Base-by-base conservation (phyloP, 257 asterid genomes). In the Parsonsia alboflavescens region DNA sequence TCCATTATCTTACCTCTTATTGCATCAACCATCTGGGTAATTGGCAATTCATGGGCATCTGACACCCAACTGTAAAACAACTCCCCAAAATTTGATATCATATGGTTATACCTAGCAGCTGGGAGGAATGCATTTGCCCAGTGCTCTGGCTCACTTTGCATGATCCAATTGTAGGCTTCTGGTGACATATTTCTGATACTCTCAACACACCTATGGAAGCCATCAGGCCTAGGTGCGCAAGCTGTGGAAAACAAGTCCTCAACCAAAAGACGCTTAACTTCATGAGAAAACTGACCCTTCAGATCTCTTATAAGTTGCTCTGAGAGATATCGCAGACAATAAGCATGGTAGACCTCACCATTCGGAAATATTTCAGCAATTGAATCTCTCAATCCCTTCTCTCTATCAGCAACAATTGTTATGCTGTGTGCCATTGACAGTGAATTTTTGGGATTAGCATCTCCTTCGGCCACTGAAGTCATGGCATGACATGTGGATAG, bases 31-130 rank as follows among this genome's bases (percentile, higher is more conserved):
- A 95, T 87, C 78, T 92, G 99, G 13, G 96, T 95, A 71, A 92
- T 95, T 68, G 99, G 99, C 85, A 95, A 73, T 77, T 95, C 98
- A 48, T 92, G 91, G 12, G 90, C 97, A 76, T 90, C 99, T 0
- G 97, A 84, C 48, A 84, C 92, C 97, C 99, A 95, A 58, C 85
- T 88, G 81, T 92, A 91, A 61, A 95, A 92, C 13, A 84, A 80
- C 84, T 95, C 96, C 6, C 99, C 98, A 10, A 90, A 92, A 71
- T 92, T 90, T 41, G 97, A 88, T 7, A 82, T 70, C 94, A 89
- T 78, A 77, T 85, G 96, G 82, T 89, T 88, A 85, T 92, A 95
- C 75, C 99, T 87, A 48, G 93, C 81, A 41, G 97, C 99, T 28
- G 79, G 93, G 82, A 95, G 91, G 76, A 75, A 88, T 1, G 98